Evolutionary conservation across 2,329 filamentous ascomycete genomes (phyloP).

Genomic region (Penicillium sp.): DNA sequence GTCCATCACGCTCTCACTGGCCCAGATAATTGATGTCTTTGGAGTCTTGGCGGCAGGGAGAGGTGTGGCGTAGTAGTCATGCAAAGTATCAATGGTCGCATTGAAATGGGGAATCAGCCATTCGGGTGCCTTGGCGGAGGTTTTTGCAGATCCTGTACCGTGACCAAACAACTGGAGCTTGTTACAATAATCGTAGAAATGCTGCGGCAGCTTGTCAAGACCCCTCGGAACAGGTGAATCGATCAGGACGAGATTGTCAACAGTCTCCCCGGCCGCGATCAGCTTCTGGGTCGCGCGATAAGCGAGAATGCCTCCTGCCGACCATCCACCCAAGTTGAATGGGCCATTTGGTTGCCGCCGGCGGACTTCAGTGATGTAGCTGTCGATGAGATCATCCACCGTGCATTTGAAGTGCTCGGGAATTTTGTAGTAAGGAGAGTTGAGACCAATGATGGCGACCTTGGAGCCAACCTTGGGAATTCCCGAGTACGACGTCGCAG

Average conservation of each 20-base stretch:
- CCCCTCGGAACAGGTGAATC: constrained; percentile 52
- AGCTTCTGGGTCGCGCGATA: not conserved
- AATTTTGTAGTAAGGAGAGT: not conserved
- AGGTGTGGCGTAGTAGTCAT: constrained; percentile 8
- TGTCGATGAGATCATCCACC: not conserved
- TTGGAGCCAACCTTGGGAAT: not conserved
- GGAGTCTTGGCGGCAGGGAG: not conserved
- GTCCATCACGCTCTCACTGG: not conserved
- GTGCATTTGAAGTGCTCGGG: not conserved
- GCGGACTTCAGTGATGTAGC: not conserved
- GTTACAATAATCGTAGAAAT: constrained; percentile 27
- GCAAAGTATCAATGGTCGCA: constrained; percentile 16
- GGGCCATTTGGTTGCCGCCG: not conserved
- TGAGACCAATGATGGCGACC: not conserved
- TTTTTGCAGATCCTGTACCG: not conserved
- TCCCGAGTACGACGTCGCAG: not conserved
- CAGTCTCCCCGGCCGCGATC: constrained; percentile 39
- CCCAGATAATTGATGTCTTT: not conserved
- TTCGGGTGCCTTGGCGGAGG: not conserved
- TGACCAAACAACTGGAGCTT: not conserved
- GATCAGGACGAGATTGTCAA: constrained; percentile 59
- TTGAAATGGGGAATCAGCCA: constrained; percentile 25
- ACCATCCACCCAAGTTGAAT: not conserved
- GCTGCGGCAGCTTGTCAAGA: not conserved
- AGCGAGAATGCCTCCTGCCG: not conserved